Base-by-base conservation (phyloP, 2,329 filamentous ascomycete species). In the Trichophyton benhamiae region DNA sequence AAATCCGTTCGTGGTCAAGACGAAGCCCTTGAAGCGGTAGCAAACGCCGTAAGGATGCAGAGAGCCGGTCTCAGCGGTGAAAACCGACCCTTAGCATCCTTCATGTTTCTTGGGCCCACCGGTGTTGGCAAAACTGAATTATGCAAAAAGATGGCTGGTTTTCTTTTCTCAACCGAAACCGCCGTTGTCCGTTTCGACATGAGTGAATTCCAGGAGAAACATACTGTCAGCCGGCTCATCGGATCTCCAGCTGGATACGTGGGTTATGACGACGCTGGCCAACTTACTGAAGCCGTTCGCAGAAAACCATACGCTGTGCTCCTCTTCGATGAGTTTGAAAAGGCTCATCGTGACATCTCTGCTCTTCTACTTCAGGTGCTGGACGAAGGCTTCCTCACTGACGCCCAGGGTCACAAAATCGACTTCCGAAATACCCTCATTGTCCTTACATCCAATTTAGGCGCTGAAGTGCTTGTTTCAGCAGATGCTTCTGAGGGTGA, bases 381-480 rank as follows among this genome's bases (percentile, higher is more conserved):
- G 0, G 94, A 97, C 70, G 94, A 97, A 72, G 94, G 94, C 2
- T 96, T 94, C 77, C 82, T 99, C 58, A 97, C 92, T 0, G 94
- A 97, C 71, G 86, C 90, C 0, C 92, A 97, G 75, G 94, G 94
- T 36, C 91, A 96, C 78, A 96, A 94, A 74, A 87, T 99, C 63
- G 94, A 97, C 72, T 97, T 97, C 79, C 83, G 88, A 64, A 97
- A 96, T 75, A 96, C 92, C 6, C 88, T 97, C 69, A 96, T 97
- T 67, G 92, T 97, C 1, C 82, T 99, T 61, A 97, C 94, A 0
- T 96, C 91, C 42, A 99, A 99, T 72, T 82, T 99, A 1, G 94
- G 94, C 44, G 91, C 94, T 13, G 85, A 96, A 61, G 92, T 95
- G 58, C 86, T 99, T 9, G 88, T 96, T 17, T 88, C 87, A 41